A percentile compares a stretch with the other conserved stretches of the same genome.
phyloP scores from a whole-genome alignment of 2,329 filamentous ascomycete genomes.

The Colletotrichum nymphaeae region DNA sequence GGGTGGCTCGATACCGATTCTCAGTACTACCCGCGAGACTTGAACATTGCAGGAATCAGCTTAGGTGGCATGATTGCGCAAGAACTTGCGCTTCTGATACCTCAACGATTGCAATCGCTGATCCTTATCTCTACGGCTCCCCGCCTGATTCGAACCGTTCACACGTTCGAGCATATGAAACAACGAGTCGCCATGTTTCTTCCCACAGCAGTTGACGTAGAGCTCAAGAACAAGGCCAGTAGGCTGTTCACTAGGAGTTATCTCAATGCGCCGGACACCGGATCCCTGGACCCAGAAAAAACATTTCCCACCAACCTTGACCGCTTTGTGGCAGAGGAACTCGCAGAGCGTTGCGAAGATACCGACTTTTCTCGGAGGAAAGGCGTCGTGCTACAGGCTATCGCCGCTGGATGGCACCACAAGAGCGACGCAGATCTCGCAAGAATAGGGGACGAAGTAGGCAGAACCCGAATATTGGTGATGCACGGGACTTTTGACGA shows the following conservation, averaged over 20 bases:
- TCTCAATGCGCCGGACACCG: constrained; percentile 1
- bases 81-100: constrained; percentile 62
- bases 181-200: constrained; percentile 16
- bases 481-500: constrained; percentile 21
- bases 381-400: constrained; percentile 8
- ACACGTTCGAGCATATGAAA: constrained; percentile 1
- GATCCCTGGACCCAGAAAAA: constrained; percentile 3
- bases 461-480: constrained; percentile 12
- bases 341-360: constrained; percentile 2
- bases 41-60: constrained; percentile 72
- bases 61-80: constrained; percentile 84
- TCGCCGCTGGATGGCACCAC: constrained; percentile 24
- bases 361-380: constrained; percentile 12
- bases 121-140: constrained; percentile 19
- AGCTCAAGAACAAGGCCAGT: constrained; percentile 18
- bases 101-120: constrained; percentile 25
- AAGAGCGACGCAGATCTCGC: constrained; percentile 16
- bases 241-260: constrained; percentile 11
- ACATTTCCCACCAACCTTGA: constrained; percentile 21
- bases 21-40: constrained; percentile 49
- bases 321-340: constrained; percentile 19
- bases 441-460: constrained; percentile 5
- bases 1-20: constrained; percentile 60
- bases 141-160: constrained; percentile 13
- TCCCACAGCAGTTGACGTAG: background rate